Evolutionary conservation across 2,329 filamentous ascomycete genomes (phyloP).

Genomic region (Colletotrichum lentis): DNA sequence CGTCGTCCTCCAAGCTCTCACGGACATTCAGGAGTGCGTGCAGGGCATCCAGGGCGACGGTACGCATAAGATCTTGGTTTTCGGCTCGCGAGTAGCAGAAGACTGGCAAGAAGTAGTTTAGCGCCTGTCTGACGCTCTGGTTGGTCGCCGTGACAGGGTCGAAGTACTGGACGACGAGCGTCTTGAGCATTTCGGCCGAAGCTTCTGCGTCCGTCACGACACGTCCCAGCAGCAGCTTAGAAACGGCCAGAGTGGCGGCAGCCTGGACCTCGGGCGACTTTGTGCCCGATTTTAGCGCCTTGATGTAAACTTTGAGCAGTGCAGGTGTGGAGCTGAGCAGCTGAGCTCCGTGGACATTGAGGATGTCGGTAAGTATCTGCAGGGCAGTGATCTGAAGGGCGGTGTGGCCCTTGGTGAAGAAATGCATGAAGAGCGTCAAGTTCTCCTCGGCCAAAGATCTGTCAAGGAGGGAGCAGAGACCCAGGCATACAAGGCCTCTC

Average conservation of each 20-base stretch:
- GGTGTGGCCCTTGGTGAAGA: slow-evolving; percentile 92
- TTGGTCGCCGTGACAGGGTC: slow-evolving; percentile 83
- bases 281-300: slow-evolving; percentile 76
- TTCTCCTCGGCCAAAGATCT: slow-evolving; percentile 93
- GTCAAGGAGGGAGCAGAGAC: slow-evolving; percentile 89
- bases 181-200: slow-evolving; percentile 79
- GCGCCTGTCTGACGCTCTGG: slow-evolving; percentile 81
- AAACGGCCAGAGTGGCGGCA: slow-evolving; percentile 80
- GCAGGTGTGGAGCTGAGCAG: slow-evolving; percentile 73
- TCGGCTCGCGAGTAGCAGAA: slow-evolving; percentile 87
- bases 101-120: slow-evolving; percentile 94
- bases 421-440: slow-evolving; percentile 90
- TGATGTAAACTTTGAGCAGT: slow-evolving; percentile 85
- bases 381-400: slow-evolving; percentile 88
- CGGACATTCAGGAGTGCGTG: slow-evolving; percentile 77
- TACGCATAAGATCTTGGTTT: slow-evolving; percentile 83
- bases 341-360: slow-evolving; percentile 86
- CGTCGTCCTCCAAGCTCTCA: slow-evolving; percentile 77
- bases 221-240: slow-evolving; percentile 84
- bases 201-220: slow-evolving; percentile 76
- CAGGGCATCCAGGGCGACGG: slow-evolving; percentile 76
- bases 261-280: slow-evolving; percentile 79
- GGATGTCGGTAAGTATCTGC: slow-evolving; percentile 91
- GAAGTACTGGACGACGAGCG: slow-evolving; percentile 87
- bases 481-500: slow-evolving; percentile 86